Evolutionary conservation across 306 rosid genomes (phyloP), one percentile per base, ranked within the genome.

Genomic region (Myrica gale): DNA sequence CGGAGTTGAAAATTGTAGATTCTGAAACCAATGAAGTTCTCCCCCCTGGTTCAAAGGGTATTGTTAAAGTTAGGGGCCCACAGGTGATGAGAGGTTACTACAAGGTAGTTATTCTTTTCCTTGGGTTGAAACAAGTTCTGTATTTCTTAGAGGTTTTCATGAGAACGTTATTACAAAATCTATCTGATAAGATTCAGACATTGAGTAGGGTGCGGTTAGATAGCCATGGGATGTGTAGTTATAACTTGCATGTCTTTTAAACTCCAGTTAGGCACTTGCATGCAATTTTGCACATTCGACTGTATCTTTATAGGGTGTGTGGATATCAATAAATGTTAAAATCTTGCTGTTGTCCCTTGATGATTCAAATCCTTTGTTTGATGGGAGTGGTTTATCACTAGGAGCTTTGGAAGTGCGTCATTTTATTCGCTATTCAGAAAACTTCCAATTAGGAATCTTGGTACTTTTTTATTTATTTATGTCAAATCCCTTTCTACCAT

Each of bases 31-130:
- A 84, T 73, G 88, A 86, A 80, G 88, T 79, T 80, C 93, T 92
- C 71, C 90, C 93, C 65, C 90, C 88, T 80, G 98, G 98, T 67
- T 82, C 90, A 79, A 90, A 82, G 81, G 98, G 98, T 23, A 83
- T 90, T 57, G 85, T 94, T 75, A 90, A 90, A 83, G 90, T 74
- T 47, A 85, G 85, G 79, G 98, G 98, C 46, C 96, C 97, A 42
- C 95, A 73, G 79, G 89, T 94, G 81, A 94, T 92, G 97, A 89
- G 85, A 79, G 98, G 98, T 73, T 94, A 94, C 87, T 92, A 85
- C 79, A 91, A 94, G 97, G 98, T 94, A 84, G 79, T 74, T 51
- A 70, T 76, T 76, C 72, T 12, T 53, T 72, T 55, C 50, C 7
- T 37, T 63, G 65, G 37, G 52, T 52, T 66, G 8, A 21, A n/a